A percentile compares a stretch with the other conserved stretches of the same genome.
Evolutionary conservation across 805 yeast species (phyloP).

Genomic region (Sugiyamaella lignohabitans): DNA sequence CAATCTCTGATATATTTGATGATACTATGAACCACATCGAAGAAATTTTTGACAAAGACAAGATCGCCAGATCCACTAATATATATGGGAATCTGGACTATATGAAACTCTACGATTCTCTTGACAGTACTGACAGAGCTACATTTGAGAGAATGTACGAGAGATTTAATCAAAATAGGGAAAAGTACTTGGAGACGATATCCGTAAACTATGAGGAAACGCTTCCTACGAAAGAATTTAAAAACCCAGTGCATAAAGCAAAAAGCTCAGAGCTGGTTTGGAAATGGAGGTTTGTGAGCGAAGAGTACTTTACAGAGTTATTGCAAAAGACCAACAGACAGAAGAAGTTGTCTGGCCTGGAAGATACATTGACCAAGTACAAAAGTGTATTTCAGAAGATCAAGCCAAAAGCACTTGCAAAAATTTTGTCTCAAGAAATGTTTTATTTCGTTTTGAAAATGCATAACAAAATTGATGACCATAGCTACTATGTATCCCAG

Average conservation of each 20-base stretch:
- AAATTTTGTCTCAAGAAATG: conserved; percentile 62
- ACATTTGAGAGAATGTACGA: conserved; percentile 63
- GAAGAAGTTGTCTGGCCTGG: not conserved
- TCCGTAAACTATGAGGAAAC: not conserved
- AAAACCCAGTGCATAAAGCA: not conserved
- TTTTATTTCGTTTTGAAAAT: conserved; percentile 64
- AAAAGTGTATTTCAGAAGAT: not conserved
- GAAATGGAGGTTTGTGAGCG: conserved; percentile 45
- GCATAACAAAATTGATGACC: conserved; percentile 40
- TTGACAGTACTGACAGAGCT: conserved; percentile 4
- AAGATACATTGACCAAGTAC: not conserved
- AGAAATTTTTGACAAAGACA: not conserved
- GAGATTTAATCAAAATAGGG: conserved; percentile 65
- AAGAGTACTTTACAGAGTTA: not conserved
- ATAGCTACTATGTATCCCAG: conserved; percentile 12
- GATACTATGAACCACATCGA: not conserved
- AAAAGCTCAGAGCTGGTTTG: conserved; percentile 44
- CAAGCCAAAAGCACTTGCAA: conserved; percentile 23
- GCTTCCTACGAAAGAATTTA: no score
- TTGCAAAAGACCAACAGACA: not conserved
- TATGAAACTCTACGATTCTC: conserved; percentile 7
- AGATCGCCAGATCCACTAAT: not conserved
- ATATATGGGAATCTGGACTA: conserved; percentile 9
- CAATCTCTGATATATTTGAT: not conserved
- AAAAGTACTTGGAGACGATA: conserved; percentile 53